Conservation (phyloP, 371 early-diverging fungal species). For the Lichtheimia corymbifera region DNA sequence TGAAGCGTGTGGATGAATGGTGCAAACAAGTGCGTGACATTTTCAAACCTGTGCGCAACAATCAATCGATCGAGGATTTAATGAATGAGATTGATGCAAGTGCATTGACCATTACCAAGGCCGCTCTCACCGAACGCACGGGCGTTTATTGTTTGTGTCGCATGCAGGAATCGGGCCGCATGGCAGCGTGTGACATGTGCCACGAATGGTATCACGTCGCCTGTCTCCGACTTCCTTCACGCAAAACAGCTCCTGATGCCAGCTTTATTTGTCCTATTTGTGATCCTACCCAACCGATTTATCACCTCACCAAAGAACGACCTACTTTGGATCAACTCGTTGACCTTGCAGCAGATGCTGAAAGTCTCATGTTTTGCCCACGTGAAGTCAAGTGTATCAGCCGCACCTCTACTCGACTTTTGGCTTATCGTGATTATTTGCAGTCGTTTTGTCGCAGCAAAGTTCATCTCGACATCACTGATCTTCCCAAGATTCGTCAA, state of each 20-base stretch:
- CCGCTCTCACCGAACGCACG: background rate
- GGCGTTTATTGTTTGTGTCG: slow-evolving; percentile 64
- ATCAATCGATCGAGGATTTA: slow-evolving; percentile 4
- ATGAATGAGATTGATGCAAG: slow-evolving; percentile 15
- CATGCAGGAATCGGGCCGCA: slow-evolving; percentile 60
- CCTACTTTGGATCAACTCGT: slow-evolving; percentile 53
- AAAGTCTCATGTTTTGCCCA: slow-evolving; percentile 55
- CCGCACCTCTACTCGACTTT: slow-evolving; percentile 42
- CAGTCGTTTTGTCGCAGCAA: slow-evolving; percentile 44
- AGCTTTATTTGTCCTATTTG: slow-evolving; percentile 76
- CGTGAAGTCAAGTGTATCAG: slow-evolving; percentile 55
- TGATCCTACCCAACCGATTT: slow-evolving; percentile 40
- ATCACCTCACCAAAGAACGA: slow-evolving; percentile 36
- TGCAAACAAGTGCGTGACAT: slow-evolving; percentile 5
- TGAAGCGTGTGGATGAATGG: slow-evolving; percentile 15
- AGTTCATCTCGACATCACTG: slow-evolving; percentile 31
- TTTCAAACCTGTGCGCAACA: slow-evolving; percentile 9
- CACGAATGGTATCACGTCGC: slow-evolving; percentile 79
- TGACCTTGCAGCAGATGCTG: slow-evolving; percentile 40
- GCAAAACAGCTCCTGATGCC: slow-evolving; percentile 52
- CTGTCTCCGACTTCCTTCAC: slow-evolving; percentile 66
- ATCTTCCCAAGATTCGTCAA: slow-evolving; percentile 40
- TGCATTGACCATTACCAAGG: slow-evolving; percentile 16
- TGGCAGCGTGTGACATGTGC: slow-evolving; percentile 84
- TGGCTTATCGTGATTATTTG: slow-evolving; percentile 31